phyloP scores from a whole-genome alignment of 345 rosid species.

The Balakata baccata region DNA sequence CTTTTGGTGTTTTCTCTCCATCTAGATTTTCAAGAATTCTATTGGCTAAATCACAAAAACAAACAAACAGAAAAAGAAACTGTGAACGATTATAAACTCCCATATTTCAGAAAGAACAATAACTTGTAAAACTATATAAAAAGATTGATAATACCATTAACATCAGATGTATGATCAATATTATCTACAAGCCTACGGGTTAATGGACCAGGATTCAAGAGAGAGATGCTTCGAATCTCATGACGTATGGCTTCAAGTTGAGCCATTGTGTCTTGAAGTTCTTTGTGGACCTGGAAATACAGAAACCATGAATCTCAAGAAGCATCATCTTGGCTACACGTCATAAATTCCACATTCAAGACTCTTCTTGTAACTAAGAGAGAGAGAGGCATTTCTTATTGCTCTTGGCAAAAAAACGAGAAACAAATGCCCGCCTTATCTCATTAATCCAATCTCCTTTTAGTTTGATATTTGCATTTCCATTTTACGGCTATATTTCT shows the following conservation, averaged over 20 bases:
- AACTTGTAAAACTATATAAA: not conserved
- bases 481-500: not conserved
- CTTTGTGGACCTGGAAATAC: conserved; percentile 68
- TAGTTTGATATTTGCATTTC: no score
- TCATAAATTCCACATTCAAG: not conserved
- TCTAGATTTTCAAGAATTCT: not conserved
- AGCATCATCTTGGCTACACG: not conserved
- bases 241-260: conserved; percentile 84
- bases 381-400: not conserved
- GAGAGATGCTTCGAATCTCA: conserved; percentile 67
- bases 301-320: not conserved
- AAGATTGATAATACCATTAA: conserved; percentile 33
- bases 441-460: not conserved
- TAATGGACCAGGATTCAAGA: conserved; percentile 65
- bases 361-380: not conserved
- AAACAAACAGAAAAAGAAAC: not conserved
- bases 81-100: no score
- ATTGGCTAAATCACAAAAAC: conserved; percentile 11
- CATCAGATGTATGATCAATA: conserved; percentile 29
- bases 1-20: conserved; percentile 4
- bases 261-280: conserved; percentile 79
- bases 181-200: conserved; percentile 60
- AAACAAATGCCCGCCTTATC: no score
- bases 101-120: not conserved
- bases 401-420: not conserved